Percentiles rank a stretch among this genome's conserved stretches.
These are phyloP conservation scores for Penicillium tannophilum DNA, from an alignment of 495 filamentous ascomycete genomes.

Conservation along the genomic window DNA sequence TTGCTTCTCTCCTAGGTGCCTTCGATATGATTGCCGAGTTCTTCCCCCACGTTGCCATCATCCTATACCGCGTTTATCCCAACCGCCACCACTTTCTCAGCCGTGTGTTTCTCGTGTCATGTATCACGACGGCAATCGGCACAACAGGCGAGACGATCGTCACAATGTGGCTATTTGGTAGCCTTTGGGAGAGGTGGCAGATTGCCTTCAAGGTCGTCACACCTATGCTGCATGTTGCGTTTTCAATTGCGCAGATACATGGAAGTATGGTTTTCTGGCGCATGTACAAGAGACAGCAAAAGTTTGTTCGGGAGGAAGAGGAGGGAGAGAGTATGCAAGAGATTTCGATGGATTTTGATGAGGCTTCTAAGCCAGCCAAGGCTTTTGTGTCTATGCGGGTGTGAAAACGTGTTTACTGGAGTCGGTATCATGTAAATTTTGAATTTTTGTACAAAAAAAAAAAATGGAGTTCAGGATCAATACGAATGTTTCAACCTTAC, in stretches of 20 bases:
- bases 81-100: conserved; percentile 41
- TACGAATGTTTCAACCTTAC: too few species aligned
- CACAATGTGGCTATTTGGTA: conserved; percentile 52
- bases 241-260: conserved; percentile 47
- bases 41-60: conserved; percentile 52
- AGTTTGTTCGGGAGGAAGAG: conserved; percentile 19
- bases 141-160: conserved; percentile 49
- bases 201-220: conserved; percentile 53
- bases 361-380: conserved; percentile 1
- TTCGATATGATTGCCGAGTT: conserved; percentile 54
- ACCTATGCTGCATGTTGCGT: conserved; percentile 48
- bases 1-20: conserved; percentile 33
- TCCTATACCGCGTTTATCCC: conserved; percentile 49
- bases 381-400: background rate
- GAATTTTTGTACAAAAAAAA: background rate
- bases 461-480: too few species aligned
- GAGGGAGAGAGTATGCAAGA: background rate
- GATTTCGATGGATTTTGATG: background rate
- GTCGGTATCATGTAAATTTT: background rate
- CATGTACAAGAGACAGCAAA: conserved; percentile 41
- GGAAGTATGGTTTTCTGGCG: conserved; percentile 46
- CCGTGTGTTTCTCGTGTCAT: conserved; percentile 42
- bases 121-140: conserved; percentile 42
- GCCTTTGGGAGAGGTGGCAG: conserved; percentile 47
- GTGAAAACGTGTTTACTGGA: background rate